Evolutionary conservation across 129 eudicot species (phyloP).

Genomic region (Centella asiatica): DNA sequence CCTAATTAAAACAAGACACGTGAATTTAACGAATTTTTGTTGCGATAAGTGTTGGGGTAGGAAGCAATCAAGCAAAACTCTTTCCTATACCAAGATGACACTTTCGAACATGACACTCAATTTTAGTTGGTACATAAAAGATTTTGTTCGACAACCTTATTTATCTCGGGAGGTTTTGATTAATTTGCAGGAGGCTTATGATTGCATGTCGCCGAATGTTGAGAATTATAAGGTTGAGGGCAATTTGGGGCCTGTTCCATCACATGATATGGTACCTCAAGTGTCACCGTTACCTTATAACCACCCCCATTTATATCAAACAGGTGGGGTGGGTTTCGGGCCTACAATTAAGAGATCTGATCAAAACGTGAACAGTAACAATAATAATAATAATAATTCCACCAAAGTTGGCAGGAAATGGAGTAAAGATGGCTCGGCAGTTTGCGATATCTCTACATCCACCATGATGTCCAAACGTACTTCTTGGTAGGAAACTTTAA

Average conservation of each 20-base stretch:
- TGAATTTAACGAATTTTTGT: no score
- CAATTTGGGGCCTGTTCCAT: conserved; percentile 16
- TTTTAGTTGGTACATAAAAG: neutral
- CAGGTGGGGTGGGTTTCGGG: conserved; percentile 6
- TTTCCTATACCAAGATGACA: no score
- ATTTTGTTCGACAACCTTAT: neutral
- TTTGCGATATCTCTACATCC: conserved; percentile 16
- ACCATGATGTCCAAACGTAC: conserved; percentile 27
- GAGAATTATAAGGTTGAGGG: conserved; percentile 22
- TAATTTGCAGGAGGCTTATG: conserved; percentile 21
- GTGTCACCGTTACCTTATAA: neutral
- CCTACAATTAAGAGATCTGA: conserved; percentile 2
- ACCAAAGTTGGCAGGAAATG: neutral
- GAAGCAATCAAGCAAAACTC: no score
- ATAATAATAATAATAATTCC: no score
- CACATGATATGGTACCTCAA: conserved; percentile 27
- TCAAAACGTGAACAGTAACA: conserved; percentile 19
- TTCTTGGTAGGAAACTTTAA: conserved; percentile 23
- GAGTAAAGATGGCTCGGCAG: conserved; percentile 15
- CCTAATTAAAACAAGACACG: no score
- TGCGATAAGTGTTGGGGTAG: no score
- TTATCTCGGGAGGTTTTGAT: neutral
- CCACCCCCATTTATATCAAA: conserved; percentile 16
- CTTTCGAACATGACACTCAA: neutral
- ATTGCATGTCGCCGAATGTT: conserved; percentile 22